phyloP scores from a whole-genome alignment of 2,329 filamentous ascomycete species.

The Sodiomyces alkalinus region DNA sequence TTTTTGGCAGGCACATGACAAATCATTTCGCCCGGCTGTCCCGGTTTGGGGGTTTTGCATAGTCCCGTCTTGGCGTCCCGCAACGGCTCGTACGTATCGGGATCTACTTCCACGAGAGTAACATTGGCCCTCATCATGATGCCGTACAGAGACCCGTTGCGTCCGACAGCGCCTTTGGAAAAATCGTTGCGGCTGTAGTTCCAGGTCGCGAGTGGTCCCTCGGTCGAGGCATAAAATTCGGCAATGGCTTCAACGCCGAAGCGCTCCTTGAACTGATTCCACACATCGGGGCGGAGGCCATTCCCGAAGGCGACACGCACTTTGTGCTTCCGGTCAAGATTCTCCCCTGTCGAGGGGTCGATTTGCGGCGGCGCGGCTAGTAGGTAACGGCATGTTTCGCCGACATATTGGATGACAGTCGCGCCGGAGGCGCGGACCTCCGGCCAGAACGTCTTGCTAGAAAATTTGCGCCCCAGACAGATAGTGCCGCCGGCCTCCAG shows the following conservation, averaged over 20 bases:
- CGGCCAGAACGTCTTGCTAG: conserved; percentile 60
- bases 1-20: conserved; percentile 53
- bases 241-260: conserved; percentile 60
- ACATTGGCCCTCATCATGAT: conserved; percentile 33
- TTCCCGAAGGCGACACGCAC: conserved; percentile 73
- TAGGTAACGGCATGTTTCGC: conserved; percentile 74
- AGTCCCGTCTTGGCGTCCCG: conserved; percentile 56
- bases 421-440: conserved; percentile 57
- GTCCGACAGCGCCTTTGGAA: conserved; percentile 62
- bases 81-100: conserved; percentile 49
- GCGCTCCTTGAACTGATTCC: conserved; percentile 68
- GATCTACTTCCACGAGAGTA: conserved; percentile 55
- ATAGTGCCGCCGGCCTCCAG: conserved; percentile 49
- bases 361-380: conserved; percentile 48
- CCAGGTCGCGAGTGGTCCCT: conserved; percentile 54
- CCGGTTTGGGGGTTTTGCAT: conserved; percentile 41
- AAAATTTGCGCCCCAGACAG: conserved; percentile 64
- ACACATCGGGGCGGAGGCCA: conserved; percentile 71
- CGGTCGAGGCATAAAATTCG: conserved; percentile 72
- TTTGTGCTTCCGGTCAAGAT: conserved; percentile 55
- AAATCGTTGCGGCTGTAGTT: conserved; percentile 63
- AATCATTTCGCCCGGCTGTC: conserved; percentile 61
- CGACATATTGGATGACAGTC: conserved; percentile 74
- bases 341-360: conserved; percentile 48
- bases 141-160: conserved; percentile 47